A percentile compares a stretch with the other conserved stretches of the same genome.
These are phyloP conservation scores for Schizopora paradoxa DNA, from an alignment of 1,284 basidiomycete species.

Conservation along the genomic window DNA sequence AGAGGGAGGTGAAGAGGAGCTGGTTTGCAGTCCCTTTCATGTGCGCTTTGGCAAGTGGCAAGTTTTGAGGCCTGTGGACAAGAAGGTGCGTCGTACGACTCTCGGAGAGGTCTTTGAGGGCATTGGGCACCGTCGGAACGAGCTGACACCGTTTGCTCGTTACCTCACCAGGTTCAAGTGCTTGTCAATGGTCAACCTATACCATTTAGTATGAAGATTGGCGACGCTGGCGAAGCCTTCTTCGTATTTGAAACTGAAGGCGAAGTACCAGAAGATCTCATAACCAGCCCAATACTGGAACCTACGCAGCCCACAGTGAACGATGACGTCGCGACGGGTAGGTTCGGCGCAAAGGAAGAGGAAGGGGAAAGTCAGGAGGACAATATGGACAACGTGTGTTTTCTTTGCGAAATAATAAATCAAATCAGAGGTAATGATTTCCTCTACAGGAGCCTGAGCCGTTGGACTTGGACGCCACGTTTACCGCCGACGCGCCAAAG, in stretches of 20 bases:
- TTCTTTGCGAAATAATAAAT: neutral
- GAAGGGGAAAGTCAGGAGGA: slow-evolving; percentile 22
- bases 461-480: slow-evolving; percentile 12
- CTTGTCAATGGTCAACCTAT: slow-evolving; percentile 76
- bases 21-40: slow-evolving; percentile 95
- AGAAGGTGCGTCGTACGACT: slow-evolving; percentile 56
- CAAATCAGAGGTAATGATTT: neutral
- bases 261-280: slow-evolving; percentile 88
- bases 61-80: slow-evolving; percentile 90
- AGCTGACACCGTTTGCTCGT: neutral
- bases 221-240: slow-evolving; percentile 97
- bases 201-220: slow-evolving; percentile 98
- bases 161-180: slow-evolving; percentile 63
- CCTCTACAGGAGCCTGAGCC: slow-evolving; percentile 13
- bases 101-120: too few relatives aligned
- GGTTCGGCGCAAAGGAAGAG: slow-evolving; percentile 40
- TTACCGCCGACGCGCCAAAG: neutral
- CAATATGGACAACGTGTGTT: slow-evolving; percentile 10
- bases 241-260: slow-evolving; percentile 98
- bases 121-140: too few relatives aligned
- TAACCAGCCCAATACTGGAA: slow-evolving; percentile 86
- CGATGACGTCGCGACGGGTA: slow-evolving; percentile 30
- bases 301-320: slow-evolving; percentile 45
- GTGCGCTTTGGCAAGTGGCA: slow-evolving; percentile 98
- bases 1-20: slow-evolving; percentile 59